A percentile compares a stretch with the other conserved stretches of the same genome.
Evolutionary conservation across 306 rosid genomes (phyloP).

Genomic region (Inga laurina): DNA sequence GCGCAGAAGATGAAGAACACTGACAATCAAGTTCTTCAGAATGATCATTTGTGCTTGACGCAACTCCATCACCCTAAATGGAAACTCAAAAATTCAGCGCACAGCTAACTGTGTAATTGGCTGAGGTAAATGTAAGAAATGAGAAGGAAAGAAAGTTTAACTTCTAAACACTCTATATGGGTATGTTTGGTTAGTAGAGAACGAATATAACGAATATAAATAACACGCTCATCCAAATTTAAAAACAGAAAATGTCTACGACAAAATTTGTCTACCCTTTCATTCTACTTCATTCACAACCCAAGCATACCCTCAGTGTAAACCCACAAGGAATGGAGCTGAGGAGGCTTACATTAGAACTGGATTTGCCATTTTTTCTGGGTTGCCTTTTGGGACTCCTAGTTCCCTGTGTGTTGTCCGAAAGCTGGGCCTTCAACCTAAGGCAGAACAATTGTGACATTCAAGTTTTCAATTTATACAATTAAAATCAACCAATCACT

Average conservation of each 20-base stretch:
- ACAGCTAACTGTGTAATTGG: background rate
- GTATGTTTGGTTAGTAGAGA: background rate
- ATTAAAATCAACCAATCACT: background rate
- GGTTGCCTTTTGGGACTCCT: constrained; percentile 74
- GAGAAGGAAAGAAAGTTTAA: background rate
- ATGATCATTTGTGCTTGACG: constrained; percentile 41
- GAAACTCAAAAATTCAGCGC: background rate
- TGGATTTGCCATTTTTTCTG: constrained; percentile 55
- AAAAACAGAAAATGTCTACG: background rate
- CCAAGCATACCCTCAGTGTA: background rate
- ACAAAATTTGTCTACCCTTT: background rate
- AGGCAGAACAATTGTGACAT: background rate
- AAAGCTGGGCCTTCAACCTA: constrained; percentile 77
- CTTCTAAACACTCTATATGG: background rate
- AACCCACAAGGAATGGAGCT: background rate
- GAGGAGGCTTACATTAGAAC: constrained; percentile 55
- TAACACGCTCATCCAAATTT: background rate
- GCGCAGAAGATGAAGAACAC: constrained; percentile 52
- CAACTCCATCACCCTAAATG: constrained; percentile 59
- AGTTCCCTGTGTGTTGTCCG: constrained; percentile 73
- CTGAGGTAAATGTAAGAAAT: background rate
- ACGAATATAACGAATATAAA: background rate
- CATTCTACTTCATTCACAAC: background rate
- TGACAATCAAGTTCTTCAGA: constrained; percentile 62
- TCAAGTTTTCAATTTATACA: background rate